Conservation (phyloP, 805 yeast genomes). For the Candida succiphila region DNA sequence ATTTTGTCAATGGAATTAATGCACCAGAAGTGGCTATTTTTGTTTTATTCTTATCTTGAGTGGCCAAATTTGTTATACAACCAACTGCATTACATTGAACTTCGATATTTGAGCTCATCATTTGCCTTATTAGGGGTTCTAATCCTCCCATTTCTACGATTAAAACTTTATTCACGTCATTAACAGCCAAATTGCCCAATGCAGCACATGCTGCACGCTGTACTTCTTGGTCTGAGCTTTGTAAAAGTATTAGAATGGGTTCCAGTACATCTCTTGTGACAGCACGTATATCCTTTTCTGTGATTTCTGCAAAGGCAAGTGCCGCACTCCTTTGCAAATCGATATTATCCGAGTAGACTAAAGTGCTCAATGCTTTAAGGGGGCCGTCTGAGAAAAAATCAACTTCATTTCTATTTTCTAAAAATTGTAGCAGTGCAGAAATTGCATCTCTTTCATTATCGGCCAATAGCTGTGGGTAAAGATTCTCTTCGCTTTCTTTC, state of each 20-base stretch:
- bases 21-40: slow-evolving; percentile 97
- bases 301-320: slow-evolving; percentile 94
- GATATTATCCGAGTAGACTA: slow-evolving; percentile 90
- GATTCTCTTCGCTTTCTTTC: slow-evolving; percentile 37
- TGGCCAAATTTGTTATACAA: slow-evolving; percentile 94
- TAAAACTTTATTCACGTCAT: slow-evolving; percentile 84
- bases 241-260: slow-evolving; percentile 82
- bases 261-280: slow-evolving; percentile 88
- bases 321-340: slow-evolving; percentile 97
- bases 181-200: slow-evolving; percentile 94
- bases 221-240: slow-evolving; percentile 84
- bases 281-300: slow-evolving; percentile 89
- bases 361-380: slow-evolving; percentile 77
- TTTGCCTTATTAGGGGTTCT: slow-evolving; percentile 92
- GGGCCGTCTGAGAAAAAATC: slow-evolving; percentile 88
- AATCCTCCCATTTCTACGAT: slow-evolving; percentile 98
- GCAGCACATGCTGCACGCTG: slow-evolving; percentile 99
- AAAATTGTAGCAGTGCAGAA: slow-evolving; percentile 74
- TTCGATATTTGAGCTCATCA: slow-evolving; percentile 95
- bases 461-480: slow-evolving; percentile 75
- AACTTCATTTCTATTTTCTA: slow-evolving; percentile 81
- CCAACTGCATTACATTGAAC: slow-evolving; percentile 99
- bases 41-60: slow-evolving; percentile 94
- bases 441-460: slow-evolving; percentile 97
- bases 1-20: slow-evolving; percentile 81